Conservation (phyloP, 169 alveolate species). For the Babesia ovis region DNA sequence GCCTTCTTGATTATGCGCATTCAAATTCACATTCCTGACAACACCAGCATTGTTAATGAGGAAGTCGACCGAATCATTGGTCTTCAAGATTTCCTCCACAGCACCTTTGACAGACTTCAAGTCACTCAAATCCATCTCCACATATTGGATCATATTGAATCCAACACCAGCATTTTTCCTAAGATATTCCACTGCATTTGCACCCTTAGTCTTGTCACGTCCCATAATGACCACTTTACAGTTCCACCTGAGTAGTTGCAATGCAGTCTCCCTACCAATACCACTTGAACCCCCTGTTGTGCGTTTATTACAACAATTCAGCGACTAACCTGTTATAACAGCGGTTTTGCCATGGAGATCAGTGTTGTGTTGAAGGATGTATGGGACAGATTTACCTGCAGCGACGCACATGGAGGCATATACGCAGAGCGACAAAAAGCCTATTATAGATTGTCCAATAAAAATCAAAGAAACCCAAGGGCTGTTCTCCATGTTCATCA, state of each 20-base stretch:
- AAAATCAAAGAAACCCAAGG: not conserved
- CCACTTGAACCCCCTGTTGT: slow-evolving; percentile 58
- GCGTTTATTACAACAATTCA: not conserved
- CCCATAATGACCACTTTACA: slow-evolving; percentile 63
- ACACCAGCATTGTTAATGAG: slow-evolving; percentile 63
- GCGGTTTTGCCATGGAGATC: slow-evolving; percentile 9
- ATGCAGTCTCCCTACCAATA: slow-evolving; percentile 42
- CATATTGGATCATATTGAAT: slow-evolving; percentile 24
- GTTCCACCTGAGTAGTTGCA: slow-evolving; percentile 49
- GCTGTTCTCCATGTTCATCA: not conserved
- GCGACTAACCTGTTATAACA: slow-evolving; percentile 13
- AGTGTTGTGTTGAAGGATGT: not conserved
- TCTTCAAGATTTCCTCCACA: slow-evolving; percentile 22
- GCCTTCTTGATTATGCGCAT: slow-evolving; percentile 28
- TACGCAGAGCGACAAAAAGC: slow-evolving; percentile 18
- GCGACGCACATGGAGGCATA: slow-evolving; percentile 26
- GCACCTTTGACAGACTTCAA: slow-evolving; percentile 38
- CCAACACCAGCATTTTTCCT: slow-evolving; percentile 24
- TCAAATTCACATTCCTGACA: slow-evolving; percentile 3
- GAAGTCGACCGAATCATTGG: slow-evolving; percentile 37
- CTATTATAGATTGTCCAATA: not conserved
- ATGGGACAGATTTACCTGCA: not conserved
- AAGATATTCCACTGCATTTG: slow-evolving; percentile 57
- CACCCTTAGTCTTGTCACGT: slow-evolving; percentile 56
- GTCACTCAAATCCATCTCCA: slow-evolving; percentile 64